Evolutionary conservation across 73 alveolate species (phyloP).

Genomic region (Paramecium sexaurelia): DNA sequence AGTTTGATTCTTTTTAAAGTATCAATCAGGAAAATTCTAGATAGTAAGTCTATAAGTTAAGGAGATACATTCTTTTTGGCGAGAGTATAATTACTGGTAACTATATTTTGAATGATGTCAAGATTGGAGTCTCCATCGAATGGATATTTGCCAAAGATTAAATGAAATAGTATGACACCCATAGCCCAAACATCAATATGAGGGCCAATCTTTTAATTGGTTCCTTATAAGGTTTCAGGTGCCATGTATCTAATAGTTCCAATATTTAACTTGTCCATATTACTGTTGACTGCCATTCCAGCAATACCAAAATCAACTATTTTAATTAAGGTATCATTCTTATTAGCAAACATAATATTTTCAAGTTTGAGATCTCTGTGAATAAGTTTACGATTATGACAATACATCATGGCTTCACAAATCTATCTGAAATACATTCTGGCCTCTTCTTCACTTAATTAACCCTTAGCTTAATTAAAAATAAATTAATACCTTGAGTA

Average conservation of each 20-base stretch:
- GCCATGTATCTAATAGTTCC: constrained; percentile 65
- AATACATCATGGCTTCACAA: constrained; percentile 77
- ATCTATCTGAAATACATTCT: constrained; percentile 75
- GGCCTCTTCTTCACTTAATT: constrained; percentile 76
- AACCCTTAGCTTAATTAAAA: constrained; percentile 71
- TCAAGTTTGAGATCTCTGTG: constrained; percentile 90
- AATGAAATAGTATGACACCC: constrained; percentile 55
- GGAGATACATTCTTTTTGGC: constrained; percentile 17
- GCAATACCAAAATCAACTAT: constrained; percentile 97
- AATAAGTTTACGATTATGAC: constrained; percentile 80
- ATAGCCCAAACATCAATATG: constrained; percentile 66
- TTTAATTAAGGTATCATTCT: constrained; percentile 79
- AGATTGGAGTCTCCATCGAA: constrained; percentile 45
- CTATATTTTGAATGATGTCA: neutral
- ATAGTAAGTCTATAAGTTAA: neutral
- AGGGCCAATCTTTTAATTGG: neutral
- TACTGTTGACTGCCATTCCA: constrained; percentile 6
- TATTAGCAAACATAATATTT: constrained; percentile 82
- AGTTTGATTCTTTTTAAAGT: constrained; percentile 20
- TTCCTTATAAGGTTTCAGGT: constrained; percentile 53
- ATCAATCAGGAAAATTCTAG: constrained; percentile 25
- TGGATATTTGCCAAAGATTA: constrained; percentile 42
- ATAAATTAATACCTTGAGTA: constrained; percentile 70
- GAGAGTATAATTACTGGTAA: neutral
- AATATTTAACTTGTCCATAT: constrained; percentile 41